Evolutionary conservation across 306 rosid species (phyloP).

Genomic region (Corylus heterophylla): DNA sequence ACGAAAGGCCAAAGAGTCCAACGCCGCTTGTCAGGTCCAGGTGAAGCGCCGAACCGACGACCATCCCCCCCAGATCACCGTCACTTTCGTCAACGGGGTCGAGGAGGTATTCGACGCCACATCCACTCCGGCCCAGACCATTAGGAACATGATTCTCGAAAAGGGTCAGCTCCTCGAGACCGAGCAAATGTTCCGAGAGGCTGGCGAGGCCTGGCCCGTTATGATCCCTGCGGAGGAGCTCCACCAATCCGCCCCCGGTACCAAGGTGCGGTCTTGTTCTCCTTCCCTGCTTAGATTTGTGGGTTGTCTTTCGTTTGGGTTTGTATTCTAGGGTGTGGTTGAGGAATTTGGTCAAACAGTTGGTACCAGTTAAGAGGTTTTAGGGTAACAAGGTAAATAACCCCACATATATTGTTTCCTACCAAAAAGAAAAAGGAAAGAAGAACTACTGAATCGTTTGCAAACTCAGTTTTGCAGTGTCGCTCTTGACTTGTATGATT

Average conservation of each 20-base stretch:
- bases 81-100: slow-evolving; percentile 81
- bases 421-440: neutral
- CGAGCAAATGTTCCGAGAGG: slow-evolving; percentile 82
- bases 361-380: neutral
- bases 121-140: slow-evolving; percentile 67
- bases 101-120: slow-evolving; percentile 81
- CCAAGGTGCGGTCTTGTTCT: slow-evolving; percentile 53
- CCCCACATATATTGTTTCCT: neutral
- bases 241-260: slow-evolving; percentile 46
- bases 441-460: neutral
- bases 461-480: neutral
- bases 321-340: neutral
- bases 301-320: neutral
- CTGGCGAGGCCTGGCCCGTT: slow-evolving; percentile 86
- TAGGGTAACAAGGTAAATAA: neutral
- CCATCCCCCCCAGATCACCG: slow-evolving; percentile 78
- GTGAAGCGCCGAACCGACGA: slow-evolving; percentile 87
- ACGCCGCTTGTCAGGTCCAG: slow-evolving; percentile 71
- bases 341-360: slow-evolving; percentile 25
- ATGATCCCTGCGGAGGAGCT: slow-evolving; percentile 71
- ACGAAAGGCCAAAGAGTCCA: slow-evolving; percentile 80
- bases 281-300: neutral
- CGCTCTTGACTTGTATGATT: neutral
- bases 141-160: slow-evolving; percentile 70
- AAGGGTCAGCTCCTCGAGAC: slow-evolving; percentile 75